phyloP scores from a whole-genome alignment of 2,329 filamentous ascomycete species.

The Monosporascus sp. region DNA sequence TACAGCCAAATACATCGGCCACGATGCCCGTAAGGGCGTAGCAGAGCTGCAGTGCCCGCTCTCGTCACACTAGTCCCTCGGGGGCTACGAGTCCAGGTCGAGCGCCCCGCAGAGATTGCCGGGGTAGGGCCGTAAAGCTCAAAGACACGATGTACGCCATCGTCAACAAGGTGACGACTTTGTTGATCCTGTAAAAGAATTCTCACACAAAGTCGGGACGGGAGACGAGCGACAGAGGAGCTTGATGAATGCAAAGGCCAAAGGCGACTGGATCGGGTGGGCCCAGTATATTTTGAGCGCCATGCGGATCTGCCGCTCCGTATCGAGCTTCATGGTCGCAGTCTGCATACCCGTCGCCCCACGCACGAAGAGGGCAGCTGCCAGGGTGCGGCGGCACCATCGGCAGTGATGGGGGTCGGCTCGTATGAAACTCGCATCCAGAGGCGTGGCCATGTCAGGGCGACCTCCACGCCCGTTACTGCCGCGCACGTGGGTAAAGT shows the following conservation, averaged over 20 bases:
- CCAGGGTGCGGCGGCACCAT: constrained; percentile 1
- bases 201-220: constrained; percentile 7
- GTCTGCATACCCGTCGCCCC: constrained; percentile 2
- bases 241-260: constrained; percentile 8
- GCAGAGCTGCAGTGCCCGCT: constrained; percentile 5
- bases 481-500: constrained; percentile 3
- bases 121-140: not conserved
- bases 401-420: not conserved
- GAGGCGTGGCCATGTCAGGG: constrained; percentile 3
- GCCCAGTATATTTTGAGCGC: constrained; percentile 7
- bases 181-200: constrained; percentile 2
- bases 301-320: constrained; percentile 1
- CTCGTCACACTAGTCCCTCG: constrained; percentile 2
- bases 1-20: constrained; percentile 5
- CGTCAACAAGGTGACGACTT: constrained; percentile 1
- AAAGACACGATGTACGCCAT: constrained; percentile 1
- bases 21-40: constrained; percentile 6
- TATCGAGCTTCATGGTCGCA: constrained; percentile 1
- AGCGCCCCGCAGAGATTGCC: constrained; percentile 6
- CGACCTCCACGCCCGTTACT: constrained; percentile 1
- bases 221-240: constrained; percentile 7
- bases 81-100: constrained; percentile 3
- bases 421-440: constrained; percentile 5
- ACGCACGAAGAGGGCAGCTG: constrained; percentile 2
- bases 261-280: constrained; percentile 4